Conservation (phyloP, 441 rosid species). For the Eruca vesicaria region DNA sequence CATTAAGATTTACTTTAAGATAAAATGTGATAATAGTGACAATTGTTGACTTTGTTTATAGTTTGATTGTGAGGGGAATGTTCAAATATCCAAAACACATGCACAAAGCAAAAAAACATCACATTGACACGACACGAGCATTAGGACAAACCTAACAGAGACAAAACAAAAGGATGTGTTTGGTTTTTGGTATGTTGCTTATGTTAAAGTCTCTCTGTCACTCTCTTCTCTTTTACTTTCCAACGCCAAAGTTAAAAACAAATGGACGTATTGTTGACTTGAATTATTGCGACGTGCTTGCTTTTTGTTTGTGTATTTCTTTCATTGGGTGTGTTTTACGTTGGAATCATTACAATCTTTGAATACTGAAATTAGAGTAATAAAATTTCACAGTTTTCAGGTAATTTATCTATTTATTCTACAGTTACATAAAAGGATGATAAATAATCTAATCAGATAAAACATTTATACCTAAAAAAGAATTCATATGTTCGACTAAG, state of each 20-base stretch:
- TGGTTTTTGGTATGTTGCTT: constrained; percentile 22
- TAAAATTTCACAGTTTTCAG: not conserved
- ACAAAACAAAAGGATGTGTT: constrained; percentile 19
- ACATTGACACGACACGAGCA: constrained; percentile 28
- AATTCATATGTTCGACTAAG: not conserved
- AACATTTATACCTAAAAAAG: not conserved
- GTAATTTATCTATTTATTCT: not conserved
- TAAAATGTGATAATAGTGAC: constrained; percentile 8
- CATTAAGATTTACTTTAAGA: not conserved
- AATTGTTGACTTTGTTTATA: constrained; percentile 19
- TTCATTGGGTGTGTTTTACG: not conserved
- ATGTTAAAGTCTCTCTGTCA: constrained; percentile 19
- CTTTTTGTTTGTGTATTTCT: not conserved
- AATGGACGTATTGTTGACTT: constrained; percentile 17
- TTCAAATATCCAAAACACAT: constrained; percentile 30
- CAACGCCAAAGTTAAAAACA: constrained; percentile 25
- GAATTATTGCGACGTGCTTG: constrained; percentile 1
- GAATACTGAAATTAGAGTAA: not conserved
- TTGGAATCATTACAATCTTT: not conserved
- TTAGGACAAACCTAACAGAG: constrained; percentile 24
- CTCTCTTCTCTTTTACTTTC: constrained; percentile 30
- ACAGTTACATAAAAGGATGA: not conserved
- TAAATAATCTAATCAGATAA: not conserved
- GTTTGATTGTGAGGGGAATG: constrained; percentile 17
- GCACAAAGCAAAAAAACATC: constrained; percentile 22